Percentiles rank a stretch among this genome's conserved stretches.
Evolutionary conservation across 2,329 filamentous ascomycete species (phyloP).

Genomic region (Aspergillus novofumigatus): DNA sequence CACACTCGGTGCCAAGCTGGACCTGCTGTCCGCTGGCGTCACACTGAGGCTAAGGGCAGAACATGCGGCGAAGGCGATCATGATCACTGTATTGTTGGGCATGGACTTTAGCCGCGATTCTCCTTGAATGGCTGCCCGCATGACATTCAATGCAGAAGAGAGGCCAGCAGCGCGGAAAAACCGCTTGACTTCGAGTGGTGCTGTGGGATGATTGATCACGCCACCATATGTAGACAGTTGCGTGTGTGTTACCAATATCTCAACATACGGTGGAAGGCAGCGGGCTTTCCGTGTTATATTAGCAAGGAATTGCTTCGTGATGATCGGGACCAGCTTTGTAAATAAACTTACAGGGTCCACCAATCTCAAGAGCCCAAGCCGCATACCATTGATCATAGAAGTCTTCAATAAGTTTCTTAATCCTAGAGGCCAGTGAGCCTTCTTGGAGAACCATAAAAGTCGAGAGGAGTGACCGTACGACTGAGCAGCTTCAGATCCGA

Average conservation of each 20-base stretch:
- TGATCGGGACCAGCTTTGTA: background rate
- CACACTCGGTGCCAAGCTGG: constrained; percentile 59
- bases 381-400: constrained; percentile 65
- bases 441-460: constrained; percentile 5
- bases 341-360: constrained; percentile 44
- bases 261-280: constrained; percentile 65
- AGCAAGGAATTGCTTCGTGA: constrained; percentile 1
- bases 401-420: constrained; percentile 58
- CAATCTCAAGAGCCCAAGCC: constrained; percentile 58
- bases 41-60: constrained; percentile 63
- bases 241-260: constrained; percentile 69
- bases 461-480: constrained; percentile 21
- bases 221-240: constrained; percentile 69
- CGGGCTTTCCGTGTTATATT: constrained; percentile 43
- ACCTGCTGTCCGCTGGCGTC: constrained; percentile 52
- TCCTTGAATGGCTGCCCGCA: constrained; percentile 69
- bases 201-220: constrained; percentile 70
- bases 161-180: constrained; percentile 70
- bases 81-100: constrained; percentile 74
- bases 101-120: constrained; percentile 67
- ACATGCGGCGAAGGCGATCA: constrained; percentile 72
- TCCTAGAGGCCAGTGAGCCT: constrained; percentile 22
- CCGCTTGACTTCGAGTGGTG: constrained; percentile 64
- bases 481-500: constrained; percentile 30
- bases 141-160: constrained; percentile 68